Evolutionary conservation across 2,329 filamentous ascomycete genomes (phyloP), one percentile per base, ranked within the genome.

Genomic region (Cladosporium colombiae): DNA sequence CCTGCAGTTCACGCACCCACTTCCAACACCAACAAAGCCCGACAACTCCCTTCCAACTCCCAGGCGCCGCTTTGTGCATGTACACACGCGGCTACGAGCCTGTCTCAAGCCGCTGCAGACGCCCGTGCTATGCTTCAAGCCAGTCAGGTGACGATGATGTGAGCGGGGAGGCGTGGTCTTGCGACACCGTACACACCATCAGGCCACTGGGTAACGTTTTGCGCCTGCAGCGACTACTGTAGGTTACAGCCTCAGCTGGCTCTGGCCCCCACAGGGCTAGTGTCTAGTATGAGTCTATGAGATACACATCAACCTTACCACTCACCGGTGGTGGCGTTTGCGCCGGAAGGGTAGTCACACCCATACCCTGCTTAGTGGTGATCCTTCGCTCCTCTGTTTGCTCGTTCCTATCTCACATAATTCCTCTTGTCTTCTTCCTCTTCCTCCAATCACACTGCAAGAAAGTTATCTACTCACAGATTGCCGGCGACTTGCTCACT

Each of bases 201-300:
- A 56, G 61, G 14, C 61, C 61, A 63, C 60, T 25, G n/a, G 40
- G 33, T 14, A 57, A 57, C 49, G 18, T 49, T 62, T 37, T 53
- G 27, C 46, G 21, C 61, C 23, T 63, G 61, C 61, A 63, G 61
- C 31, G 27, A 55, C 52, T 53, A 53, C 46, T 53, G 59, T 37
- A 23, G 59, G 44, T 56, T 56, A 25, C 61, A 63, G 61, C 50
- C 61, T 63, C 61, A 63, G 61, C 61, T 63, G 61, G 50, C n/a
- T 44, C 61, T 63, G 61, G 61, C 61, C 61, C 61, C 61, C 61
- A 63, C 61, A 63, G 50, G 61, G 46, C 61, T 63, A 63, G 61
- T 27, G 33, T 44, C 35, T 56, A 56, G 35, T n/a, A 37, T 52
- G 23, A 46, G 40, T 46, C 40, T 46, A 46, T 46, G 40, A 46